Evolutionary conservation across 1,284 basidiomycete genomes (phyloP).

Genomic region (Hymenochaete sp.): DNA sequence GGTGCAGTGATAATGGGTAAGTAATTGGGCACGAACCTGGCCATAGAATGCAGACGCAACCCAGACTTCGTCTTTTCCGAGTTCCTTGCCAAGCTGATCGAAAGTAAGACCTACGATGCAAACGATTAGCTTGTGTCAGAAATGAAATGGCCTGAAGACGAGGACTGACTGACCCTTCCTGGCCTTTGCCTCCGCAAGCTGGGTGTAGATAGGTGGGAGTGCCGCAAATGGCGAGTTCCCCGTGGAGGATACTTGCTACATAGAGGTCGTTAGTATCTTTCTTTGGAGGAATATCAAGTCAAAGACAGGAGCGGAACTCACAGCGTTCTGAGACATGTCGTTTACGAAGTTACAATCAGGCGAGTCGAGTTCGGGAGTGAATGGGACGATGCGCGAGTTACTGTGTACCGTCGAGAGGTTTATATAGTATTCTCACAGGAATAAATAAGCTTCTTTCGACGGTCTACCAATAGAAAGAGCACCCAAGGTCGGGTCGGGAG

Average conservation of each 20-base stretch:
- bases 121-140: not conserved
- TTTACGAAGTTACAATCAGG: no score
- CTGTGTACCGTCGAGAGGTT: no score
- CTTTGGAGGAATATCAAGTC: no score
- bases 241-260: conserved; percentile 34
- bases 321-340: no score
- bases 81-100: conserved; percentile 56
- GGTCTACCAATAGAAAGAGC: no score
- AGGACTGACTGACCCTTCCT: conserved; percentile 40
- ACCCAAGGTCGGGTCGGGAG: no score
- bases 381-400: no score
- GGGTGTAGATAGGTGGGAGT: conserved; percentile 42
- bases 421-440: no score
- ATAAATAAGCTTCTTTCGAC: no score
- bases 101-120: conserved; percentile 54
- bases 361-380: no score
- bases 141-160: not conserved
- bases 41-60: conserved; percentile 84
- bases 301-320: no score
- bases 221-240: conserved; percentile 39
- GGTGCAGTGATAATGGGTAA: not conserved
- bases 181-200: conserved; percentile 61
- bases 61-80: conserved; percentile 82
- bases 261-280: no score
- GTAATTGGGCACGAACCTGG: conserved; percentile 45